Percentiles rank a stretch among this genome's conserved stretches.
Evolutionary conservation across 1,284 basidiomycete species (phyloP).

Genomic region (Inonotus hispidus): DNA sequence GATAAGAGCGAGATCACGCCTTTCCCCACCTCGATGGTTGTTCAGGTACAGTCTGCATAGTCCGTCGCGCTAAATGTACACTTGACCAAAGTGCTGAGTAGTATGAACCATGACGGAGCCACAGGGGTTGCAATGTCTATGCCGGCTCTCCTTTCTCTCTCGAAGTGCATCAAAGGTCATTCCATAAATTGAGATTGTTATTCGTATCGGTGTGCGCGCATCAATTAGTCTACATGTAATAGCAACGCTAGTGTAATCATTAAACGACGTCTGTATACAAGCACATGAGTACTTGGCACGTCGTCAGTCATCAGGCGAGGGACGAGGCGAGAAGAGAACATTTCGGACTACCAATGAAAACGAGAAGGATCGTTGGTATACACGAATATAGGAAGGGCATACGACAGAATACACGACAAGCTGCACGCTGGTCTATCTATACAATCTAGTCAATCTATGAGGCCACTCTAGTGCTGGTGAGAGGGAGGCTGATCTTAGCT

Average conservation of each 20-base stretch:
- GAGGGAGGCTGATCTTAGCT: too few relatives aligned
- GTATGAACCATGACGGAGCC: background rate
- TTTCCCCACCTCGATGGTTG: slow-evolving; percentile 28
- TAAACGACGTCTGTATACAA: background rate
- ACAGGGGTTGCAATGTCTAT: background rate
- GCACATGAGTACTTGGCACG: background rate
- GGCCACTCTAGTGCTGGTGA: too few relatives aligned
- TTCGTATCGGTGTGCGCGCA: background rate
- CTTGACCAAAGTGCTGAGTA: background rate
- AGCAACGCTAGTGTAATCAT: background rate
- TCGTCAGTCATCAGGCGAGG: background rate
- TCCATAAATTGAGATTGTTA: background rate
- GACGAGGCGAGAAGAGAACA: too few relatives aligned
- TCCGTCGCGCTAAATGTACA: background rate
- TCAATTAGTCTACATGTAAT: background rate
- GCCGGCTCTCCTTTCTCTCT: background rate
- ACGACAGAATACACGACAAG: too few relatives aligned
- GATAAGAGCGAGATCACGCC: slow-evolving; percentile 24
- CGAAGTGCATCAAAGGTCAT: background rate
- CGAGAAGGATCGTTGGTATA: too few relatives aligned
- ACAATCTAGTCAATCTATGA: too few relatives aligned
- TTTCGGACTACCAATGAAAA: too few relatives aligned
- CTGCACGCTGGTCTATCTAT: too few relatives aligned
- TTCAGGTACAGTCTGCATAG: slow-evolving; percentile 24
- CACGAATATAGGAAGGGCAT: too few relatives aligned